Evolutionary conservation across 148 eudicot genomes (phyloP).

Genomic region (Amaranthus palmeri): DNA sequence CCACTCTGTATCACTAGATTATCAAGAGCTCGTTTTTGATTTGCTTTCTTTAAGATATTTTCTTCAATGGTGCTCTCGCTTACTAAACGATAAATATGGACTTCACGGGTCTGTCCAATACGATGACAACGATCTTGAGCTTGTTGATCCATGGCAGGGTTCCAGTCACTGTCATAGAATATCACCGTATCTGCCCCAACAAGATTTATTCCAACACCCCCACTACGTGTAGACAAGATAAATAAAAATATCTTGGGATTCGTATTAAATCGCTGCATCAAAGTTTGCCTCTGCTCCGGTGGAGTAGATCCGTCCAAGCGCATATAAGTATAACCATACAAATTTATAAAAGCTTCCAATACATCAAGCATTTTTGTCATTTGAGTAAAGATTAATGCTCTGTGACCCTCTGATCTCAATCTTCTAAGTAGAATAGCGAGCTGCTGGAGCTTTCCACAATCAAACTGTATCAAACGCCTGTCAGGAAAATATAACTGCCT

Average conservation of each 20-base stretch:
- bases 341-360: conserved; percentile 87
- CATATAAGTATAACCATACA: conserved; percentile 98
- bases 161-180: conserved; percentile 94
- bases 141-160: conserved; percentile 99
- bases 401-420: conserved; percentile 85
- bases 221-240: conserved; percentile 95
- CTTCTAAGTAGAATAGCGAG: conserved; percentile 79
- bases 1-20: conserved; percentile 98
- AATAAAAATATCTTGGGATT: conserved; percentile 94
- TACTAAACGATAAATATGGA: conserved; percentile 82
- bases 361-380: conserved; percentile 99
- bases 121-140: conserved; percentile 99
- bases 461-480: conserved; percentile 95
- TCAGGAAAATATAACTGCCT: conserved; percentile 98
- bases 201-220: conserved; percentile 97
- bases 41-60: conserved; percentile 91
- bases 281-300: conserved; percentile 98
- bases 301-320: conserved; percentile 98
- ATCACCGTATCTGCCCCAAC: conserved; percentile 99
- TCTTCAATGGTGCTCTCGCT: conserved; percentile 98
- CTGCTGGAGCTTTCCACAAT: conserved; percentile 98
- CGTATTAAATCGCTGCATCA: conserved; percentile 98
- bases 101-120: conserved; percentile 99
- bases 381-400: conserved; percentile 96
- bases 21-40: conserved; percentile 98